phyloP scores from a whole-genome alignment of 192 early-diverging fungal genomes.

The Funneliformis mosseae region DNA sequence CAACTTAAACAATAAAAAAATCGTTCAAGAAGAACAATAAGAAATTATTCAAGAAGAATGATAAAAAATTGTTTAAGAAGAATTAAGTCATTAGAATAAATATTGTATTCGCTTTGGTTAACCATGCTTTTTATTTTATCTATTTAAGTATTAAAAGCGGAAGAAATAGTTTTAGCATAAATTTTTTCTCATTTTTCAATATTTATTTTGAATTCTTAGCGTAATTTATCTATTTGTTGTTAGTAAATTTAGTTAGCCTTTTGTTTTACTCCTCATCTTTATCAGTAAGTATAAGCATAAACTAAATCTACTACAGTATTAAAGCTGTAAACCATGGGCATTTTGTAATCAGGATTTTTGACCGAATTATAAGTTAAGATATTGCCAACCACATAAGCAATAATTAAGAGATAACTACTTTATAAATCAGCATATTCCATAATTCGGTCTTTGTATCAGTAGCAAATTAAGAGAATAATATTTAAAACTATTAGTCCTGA shows the following conservation, averaged over 20 bases:
- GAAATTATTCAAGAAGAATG: too few relatives aligned
- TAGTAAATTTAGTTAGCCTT: neutral
- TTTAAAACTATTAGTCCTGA: neutral
- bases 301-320: neutral
- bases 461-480: neutral
- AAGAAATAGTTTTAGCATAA: neutral
- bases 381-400: slow-evolving; percentile 5
- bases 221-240: neutral
- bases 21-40: too few relatives aligned
- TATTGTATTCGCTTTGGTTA: neutral
- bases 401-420: neutral
- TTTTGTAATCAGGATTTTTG: neutral
- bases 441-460: neutral
- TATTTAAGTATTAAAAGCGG: neutral
- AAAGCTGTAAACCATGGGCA: neutral
- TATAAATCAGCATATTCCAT: neutral
- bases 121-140: neutral
- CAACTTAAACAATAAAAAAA: too few relatives aligned
- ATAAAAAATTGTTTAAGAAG: too few relatives aligned
- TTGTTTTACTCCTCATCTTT: neutral
- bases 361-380: neutral
- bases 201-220: neutral
- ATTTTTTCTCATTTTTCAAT: neutral
- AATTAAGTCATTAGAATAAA: neutral
- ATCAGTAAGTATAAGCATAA: slow-evolving; percentile 8